A percentile compares a stretch with the other conserved stretches of the same genome.
Evolutionary conservation across 805 yeast species (phyloP).

Genomic region (Saturnispora serradocipensis): DNA sequence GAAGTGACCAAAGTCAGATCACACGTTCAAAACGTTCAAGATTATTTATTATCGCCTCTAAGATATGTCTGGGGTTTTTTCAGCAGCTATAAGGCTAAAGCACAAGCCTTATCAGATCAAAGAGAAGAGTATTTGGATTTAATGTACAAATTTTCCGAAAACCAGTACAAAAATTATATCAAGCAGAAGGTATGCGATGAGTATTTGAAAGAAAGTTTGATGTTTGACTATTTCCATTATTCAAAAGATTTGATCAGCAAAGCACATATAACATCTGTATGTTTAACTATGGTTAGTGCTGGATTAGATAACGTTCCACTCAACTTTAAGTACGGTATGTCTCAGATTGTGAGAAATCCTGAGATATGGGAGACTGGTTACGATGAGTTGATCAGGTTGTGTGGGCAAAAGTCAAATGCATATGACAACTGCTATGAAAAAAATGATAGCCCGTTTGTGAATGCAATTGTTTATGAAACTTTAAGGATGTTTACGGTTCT

Average conservation of each 20-base stretch:
- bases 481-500: constrained; percentile 54
- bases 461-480: constrained; percentile 55
- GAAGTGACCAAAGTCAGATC: constrained; percentile 49
- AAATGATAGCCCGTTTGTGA: constrained; percentile 38
- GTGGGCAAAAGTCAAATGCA: constrained; percentile 22
- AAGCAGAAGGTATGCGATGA: not conserved
- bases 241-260: constrained; percentile 5
- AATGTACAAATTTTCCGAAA: constrained; percentile 25
- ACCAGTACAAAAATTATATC: not conserved
- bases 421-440: constrained; percentile 19
- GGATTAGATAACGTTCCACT: constrained; percentile 68
- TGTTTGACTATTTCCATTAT: constrained; percentile 21
- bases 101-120: constrained; percentile 28
- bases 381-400: constrained; percentile 28
- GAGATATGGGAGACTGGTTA: constrained; percentile 37
- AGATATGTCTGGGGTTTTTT: constrained; percentile 21
- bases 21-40: constrained; percentile 45
- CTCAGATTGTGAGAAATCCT: constrained; percentile 36
- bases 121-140: constrained; percentile 42
- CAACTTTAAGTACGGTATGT: constrained; percentile 50
- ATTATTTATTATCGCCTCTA: constrained; percentile 38
- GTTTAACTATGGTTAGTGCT: constrained; percentile 71
- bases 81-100: constrained; percentile 11
- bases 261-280: constrained; percentile 36
- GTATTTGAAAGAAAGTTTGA: constrained; percentile 16